Percentiles rank a stretch among this genome's conserved stretches.
Evolutionary conservation across 2,329 filamentous ascomycete species (phyloP).

Genomic region (Trichoderma hamatum): DNA sequence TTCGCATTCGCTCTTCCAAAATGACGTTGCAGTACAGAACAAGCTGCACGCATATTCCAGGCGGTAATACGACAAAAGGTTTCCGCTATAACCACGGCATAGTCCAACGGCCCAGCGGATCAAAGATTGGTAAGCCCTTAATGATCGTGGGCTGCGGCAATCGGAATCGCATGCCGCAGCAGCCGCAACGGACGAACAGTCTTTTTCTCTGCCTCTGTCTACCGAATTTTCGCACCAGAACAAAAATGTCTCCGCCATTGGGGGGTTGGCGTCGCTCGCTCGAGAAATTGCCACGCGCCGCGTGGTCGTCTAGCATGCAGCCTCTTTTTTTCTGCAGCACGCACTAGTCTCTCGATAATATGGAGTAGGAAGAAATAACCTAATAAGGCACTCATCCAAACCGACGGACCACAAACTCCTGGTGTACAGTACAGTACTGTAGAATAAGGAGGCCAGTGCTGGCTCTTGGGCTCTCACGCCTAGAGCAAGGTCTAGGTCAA

Average conservation of each 20-base stretch:
- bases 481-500: background rate
- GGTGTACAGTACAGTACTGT: too few relatives aligned
- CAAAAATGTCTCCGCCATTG: background rate
- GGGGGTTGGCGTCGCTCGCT: background rate
- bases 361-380: background rate
- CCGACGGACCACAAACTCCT: background rate
- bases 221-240: background rate
- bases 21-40: background rate
- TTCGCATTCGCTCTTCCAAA: background rate
- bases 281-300: conserved; percentile 14
- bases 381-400: background rate
- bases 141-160: background rate
- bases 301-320: conserved; percentile 13
- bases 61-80: background rate
- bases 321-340: conserved; percentile 3
- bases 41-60: background rate
- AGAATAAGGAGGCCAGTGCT: background rate
- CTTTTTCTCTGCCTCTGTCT: background rate
- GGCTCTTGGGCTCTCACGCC: background rate
- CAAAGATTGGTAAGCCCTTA: background rate
- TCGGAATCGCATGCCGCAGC: background rate
- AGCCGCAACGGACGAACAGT: background rate
- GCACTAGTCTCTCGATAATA: background rate
- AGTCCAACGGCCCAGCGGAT: background rate
- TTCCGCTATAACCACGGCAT: background rate